Evolutionary conservation across 2,329 filamentous ascomycete species (phyloP), one percentile per base, ranked within the genome.

Genomic region (Zymoseptoria crescenta): DNA sequence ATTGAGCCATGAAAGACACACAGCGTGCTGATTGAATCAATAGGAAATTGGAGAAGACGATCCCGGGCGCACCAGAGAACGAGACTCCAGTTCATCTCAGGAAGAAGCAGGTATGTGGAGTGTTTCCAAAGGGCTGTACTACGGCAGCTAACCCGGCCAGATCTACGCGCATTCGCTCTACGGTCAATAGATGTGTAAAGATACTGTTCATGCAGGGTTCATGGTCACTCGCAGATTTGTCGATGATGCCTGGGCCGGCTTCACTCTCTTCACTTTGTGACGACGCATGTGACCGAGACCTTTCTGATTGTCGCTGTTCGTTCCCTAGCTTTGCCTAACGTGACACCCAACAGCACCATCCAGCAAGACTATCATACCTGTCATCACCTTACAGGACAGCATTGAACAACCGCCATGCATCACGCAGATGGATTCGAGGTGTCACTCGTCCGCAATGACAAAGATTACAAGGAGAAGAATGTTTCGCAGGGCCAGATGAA

Each of bases 41-140:
- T 49, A 67, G 80, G 76, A 78, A 77, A 67, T 65, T 81, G 70
- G 78, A 80, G 71, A 81, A 81, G 74, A 75, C 69, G 64, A 80
- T 81, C 67, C 79, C 79, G 60, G 78, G 77, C 61, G 72, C 78
- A 58, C 79, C 79, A 57, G 75, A 77, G 67, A 74, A 73, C 66
- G 77, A 79, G 67, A 72, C 71, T 21, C 79, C 77, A 7, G 77
- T 81, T 54, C 79, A 81, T 71, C 69, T 78, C 66, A 74, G 77
- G 63, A 75, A 74, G 67, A 70, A 69, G 70, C 77, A 80, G 69
- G 80, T 74, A 58, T 68, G 24, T 50, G 6, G 10, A 51, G 9
- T 35, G 2, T 9, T 10, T 6, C 54, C 13, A 6, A 24, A 21
- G 48, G 52, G 16, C 20, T 8, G 10, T 13, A 28, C 29, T 35